Evolutionary conservation across 768 basidiomycete genomes (phyloP), one percentile per base, ranked within the genome.

Genomic region (Mycena rosella): DNA sequence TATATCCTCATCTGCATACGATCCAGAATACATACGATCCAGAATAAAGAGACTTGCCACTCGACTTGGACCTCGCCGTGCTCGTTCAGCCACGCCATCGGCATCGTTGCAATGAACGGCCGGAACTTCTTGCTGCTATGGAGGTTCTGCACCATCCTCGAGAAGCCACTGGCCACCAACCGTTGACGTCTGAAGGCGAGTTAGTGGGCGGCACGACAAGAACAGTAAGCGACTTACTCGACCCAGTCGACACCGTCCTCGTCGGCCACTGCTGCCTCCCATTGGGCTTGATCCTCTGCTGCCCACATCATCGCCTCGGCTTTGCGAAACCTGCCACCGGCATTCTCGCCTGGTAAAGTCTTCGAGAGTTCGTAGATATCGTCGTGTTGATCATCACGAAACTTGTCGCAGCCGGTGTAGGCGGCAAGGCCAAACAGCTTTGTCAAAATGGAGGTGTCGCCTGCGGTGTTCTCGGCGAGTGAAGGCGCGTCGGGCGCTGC

Each of bases 241-340:
- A n/a, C 36, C 66, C 66, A 67, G 52, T 67, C 36, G 26, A 67
- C 60, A 27, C 49, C 54, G 10, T 67, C 54, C 5, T 61, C 55
- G 17, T 1, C 24, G 15, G 27, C 47, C 27, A 38, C 66, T 32
- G 42, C 47, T 3, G 40, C 60, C 15, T 56, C 53, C 60, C 60
- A 67, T 38, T 24, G 8, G 0, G 51, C 59, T n/a, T 67, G 60
- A 44, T 67, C 59, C 30, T 60, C 66, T 14, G 56, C 40, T 45
- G 29, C 53, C 65, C 65, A 67, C 42, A 67, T 18, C 18, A 32
- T 6, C 11, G 24, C 44, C 53, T 60, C 40, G 30, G 65, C 65
- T 36, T 47, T 59, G 20, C 58, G 49, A 30, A 66, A 52, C 42
- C 53, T 66, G 58, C 58, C 65, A 66, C 65, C 65, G 8, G 51